Conservation (phyloP, 148 eudicot genomes). For the Silene uniflora region DNA sequence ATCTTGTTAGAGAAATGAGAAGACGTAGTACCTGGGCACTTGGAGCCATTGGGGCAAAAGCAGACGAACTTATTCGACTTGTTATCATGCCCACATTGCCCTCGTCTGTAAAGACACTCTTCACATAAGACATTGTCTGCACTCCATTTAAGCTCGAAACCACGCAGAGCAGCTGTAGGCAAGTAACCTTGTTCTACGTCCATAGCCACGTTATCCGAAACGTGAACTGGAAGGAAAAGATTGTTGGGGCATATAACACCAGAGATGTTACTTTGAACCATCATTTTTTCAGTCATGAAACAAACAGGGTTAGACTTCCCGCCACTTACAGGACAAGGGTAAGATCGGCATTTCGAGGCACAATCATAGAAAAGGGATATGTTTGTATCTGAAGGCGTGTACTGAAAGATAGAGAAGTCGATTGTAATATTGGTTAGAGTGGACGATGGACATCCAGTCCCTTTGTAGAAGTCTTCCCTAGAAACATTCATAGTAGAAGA, state of each 20-base stretch:
- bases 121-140: constrained; percentile 35
- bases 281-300: constrained; percentile 23
- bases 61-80: constrained; percentile 35
- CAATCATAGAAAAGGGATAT: constrained; percentile 25
- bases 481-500: constrained; percentile 17
- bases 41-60: constrained; percentile 33
- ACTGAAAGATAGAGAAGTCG: constrained; percentile 24
- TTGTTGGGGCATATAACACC: constrained; percentile 4
- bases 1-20: background rate
- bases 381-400: constrained; percentile 18
- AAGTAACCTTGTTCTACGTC: background rate
- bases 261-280: constrained; percentile 13
- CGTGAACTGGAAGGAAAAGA: constrained; percentile 26
- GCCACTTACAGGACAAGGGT: constrained; percentile 18
- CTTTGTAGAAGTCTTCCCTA: constrained; percentile 12
- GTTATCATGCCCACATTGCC: constrained; percentile 50
- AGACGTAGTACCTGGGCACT: constrained; percentile 16
- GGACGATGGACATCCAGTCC: constrained; percentile 22
- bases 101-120: constrained; percentile 38
- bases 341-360: constrained; percentile 17
- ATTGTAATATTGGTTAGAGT: constrained; percentile 11
- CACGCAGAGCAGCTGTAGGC: constrained; percentile 20
- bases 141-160: constrained; percentile 50
- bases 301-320: constrained; percentile 16
- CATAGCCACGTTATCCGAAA: background rate